Percentiles rank a stretch among this genome's conserved stretches.
phyloP scores from a whole-genome alignment of 176 grass and related monocot species.

The Cymbopogon citratus region DNA sequence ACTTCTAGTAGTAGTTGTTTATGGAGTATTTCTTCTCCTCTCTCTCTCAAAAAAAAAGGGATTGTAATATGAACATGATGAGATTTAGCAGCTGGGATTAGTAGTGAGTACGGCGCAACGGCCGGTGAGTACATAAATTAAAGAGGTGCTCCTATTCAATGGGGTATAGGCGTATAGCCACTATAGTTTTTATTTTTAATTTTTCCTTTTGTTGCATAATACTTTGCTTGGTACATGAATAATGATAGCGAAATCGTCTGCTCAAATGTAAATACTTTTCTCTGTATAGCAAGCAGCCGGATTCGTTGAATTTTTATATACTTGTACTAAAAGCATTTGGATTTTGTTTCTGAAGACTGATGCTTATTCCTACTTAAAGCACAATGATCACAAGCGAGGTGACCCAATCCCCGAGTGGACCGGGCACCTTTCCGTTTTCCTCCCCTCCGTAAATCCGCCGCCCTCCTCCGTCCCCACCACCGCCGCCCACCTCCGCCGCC shows the following conservation, averaged over 20 bases:
- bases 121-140: too few species aligned
- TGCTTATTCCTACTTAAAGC: not conserved
- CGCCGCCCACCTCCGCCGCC: too few species aligned
- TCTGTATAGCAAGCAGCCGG: not conserved
- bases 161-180: not conserved
- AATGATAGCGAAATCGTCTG: not conserved
- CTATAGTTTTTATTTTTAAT: not conserved
- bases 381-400: not conserved
- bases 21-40: not conserved
- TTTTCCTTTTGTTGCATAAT: not conserved
- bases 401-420: too few species aligned
- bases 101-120: not conserved
- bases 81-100: not conserved
- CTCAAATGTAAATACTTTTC: not conserved
- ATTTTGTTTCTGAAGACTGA: not conserved
- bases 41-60: too few species aligned
- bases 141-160: not conserved
- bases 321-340: not conserved
- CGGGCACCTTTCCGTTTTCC: too few species aligned
- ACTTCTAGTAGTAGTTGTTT: not conserved
- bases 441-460: too few species aligned
- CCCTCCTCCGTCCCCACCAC: too few species aligned
- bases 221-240: constrained; percentile 18
- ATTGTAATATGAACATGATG: not conserved
- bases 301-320: not conserved